These are phyloP conservation scores for Leucaena leucocephala DNA, from an alignment of 306 rosid species.

Conservation along the genomic window DNA sequence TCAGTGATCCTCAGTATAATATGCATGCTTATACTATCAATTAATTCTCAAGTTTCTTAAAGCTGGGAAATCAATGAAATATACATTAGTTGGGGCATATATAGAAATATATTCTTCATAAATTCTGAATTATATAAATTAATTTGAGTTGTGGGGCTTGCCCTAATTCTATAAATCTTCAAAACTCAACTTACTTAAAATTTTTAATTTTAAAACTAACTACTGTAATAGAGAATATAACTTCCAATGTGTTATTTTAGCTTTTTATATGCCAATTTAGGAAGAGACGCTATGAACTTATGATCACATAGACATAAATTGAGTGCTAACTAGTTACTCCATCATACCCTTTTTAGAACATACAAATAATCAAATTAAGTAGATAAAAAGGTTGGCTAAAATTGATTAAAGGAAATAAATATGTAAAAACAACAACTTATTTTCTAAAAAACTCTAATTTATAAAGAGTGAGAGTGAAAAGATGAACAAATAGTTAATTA, in stretches of 20 bases:
- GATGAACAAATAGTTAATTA: too few species aligned
- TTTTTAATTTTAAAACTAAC: not conserved
- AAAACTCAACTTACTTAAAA: not conserved
- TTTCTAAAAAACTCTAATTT: too few species aligned
- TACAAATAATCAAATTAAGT: too few species aligned
- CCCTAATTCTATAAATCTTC: not conserved
- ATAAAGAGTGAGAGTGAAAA: too few species aligned
- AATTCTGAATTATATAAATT: not conserved
- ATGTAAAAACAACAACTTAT: too few species aligned
- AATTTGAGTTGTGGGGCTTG: not conserved
- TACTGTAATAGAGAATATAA: too few species aligned
- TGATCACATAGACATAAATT: too few species aligned
- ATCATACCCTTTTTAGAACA: too few species aligned
- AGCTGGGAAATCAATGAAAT: not conserved
- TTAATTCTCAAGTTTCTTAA: not conserved
- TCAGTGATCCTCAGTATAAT: not conserved
- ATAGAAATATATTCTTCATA: not conserved
- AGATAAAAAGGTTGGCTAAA: too few species aligned
- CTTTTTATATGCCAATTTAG: not conserved
- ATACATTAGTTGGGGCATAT: not conserved
- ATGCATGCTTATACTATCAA: not conserved
- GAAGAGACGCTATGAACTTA: not conserved
- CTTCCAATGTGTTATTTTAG: too few species aligned
- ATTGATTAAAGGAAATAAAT: too few species aligned
- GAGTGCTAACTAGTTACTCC: not conserved